Evolutionary conservation across 2,329 filamentous ascomycete genomes (phyloP).

Genomic region (Tolypocladium guangdongense): DNA sequence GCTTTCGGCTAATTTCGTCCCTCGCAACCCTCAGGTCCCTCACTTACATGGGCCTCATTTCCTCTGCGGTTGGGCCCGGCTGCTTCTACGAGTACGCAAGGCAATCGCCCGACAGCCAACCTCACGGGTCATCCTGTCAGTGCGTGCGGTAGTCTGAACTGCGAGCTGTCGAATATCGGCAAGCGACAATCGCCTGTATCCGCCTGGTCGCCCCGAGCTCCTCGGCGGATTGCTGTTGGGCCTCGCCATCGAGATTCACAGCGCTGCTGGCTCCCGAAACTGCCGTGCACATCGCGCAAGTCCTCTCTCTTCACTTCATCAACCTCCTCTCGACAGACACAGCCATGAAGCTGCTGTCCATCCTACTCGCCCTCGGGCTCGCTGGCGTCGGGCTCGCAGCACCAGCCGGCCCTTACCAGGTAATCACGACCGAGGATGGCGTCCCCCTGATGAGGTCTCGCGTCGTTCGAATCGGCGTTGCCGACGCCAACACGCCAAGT

Average conservation of each 20-base stretch:
- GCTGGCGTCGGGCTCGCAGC: slow-evolving; percentile 4
- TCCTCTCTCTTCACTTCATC: not conserved
- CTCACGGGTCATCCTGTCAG: not conserved
- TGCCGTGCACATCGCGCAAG: not conserved
- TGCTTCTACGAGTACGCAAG: not conserved
- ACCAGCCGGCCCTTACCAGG: not conserved
- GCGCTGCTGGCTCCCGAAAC: not conserved
- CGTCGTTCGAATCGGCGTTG: slow-evolving; percentile 4
- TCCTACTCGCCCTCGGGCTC: slow-evolving; percentile 3
- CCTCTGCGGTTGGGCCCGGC: not conserved
- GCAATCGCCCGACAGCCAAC: not conserved
- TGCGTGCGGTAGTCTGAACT: not conserved
- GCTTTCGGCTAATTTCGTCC: not conserved
- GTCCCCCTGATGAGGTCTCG: not conserved
- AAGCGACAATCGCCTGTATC: no score
- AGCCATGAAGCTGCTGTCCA: slow-evolving; percentile 1
- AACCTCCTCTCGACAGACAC: not conserved
- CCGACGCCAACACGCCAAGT: not conserved
- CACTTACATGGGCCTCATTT: not conserved
- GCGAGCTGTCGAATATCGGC: not conserved
- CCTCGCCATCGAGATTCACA: not conserved
- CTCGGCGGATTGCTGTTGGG: not conserved
- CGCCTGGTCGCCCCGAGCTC: not conserved
- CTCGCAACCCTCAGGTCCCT: not conserved
- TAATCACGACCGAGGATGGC: slow-evolving; percentile 1